These are phyloP conservation scores for Agaricales sp. DNA, from an alignment of 1,284 basidiomycete species.

Conservation along the genomic window DNA sequence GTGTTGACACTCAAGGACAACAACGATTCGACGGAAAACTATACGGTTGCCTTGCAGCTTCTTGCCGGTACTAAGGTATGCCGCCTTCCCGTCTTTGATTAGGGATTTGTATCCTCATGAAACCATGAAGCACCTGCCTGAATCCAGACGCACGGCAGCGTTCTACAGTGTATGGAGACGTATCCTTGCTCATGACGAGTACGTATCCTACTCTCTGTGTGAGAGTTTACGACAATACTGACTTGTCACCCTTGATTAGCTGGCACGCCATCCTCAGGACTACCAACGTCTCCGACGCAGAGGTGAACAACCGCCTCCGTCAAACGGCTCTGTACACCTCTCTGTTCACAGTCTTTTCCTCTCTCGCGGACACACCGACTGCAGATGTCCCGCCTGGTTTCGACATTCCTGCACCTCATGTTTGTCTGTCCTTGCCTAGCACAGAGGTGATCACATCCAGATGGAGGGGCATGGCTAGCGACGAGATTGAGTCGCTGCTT, in stretches of 20 bases:
- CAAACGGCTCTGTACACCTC: conserved; percentile 63
- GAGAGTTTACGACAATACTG: neutral
- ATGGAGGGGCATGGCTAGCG: conserved; percentile 58
- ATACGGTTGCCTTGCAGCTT: conserved; percentile 53
- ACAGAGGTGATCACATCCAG: conserved; percentile 49
- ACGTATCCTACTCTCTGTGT: conserved; percentile 19
- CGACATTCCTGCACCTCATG: conserved; percentile 36
- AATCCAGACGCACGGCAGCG: conserved; percentile 56
- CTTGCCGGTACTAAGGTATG: conserved; percentile 45
- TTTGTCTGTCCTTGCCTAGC: conserved; percentile 44
- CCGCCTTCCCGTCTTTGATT: conserved; percentile 1
- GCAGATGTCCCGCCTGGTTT: conserved; percentile 34
- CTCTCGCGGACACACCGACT: conserved; percentile 14
- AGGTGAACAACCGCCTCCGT: conserved; percentile 54
- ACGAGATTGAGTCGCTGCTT: conserved; percentile 45
- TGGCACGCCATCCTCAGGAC: conserved; percentile 67
- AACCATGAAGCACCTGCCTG: conserved; percentile 47
- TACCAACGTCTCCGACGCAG: conserved; percentile 56
- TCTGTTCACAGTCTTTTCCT: conserved; percentile 33
- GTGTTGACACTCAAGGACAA: conserved; percentile 68
- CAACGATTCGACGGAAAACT: conserved; percentile 40
- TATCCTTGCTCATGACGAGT: conserved; percentile 85
- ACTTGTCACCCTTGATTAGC: conserved; percentile 26
- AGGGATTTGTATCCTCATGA: conserved; percentile 2
- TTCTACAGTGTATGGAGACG: conserved; percentile 78